Evolutionary conservation across 192 early-diverging fungal species (phyloP).

Genomic region (Coemansia sp.): DNA sequence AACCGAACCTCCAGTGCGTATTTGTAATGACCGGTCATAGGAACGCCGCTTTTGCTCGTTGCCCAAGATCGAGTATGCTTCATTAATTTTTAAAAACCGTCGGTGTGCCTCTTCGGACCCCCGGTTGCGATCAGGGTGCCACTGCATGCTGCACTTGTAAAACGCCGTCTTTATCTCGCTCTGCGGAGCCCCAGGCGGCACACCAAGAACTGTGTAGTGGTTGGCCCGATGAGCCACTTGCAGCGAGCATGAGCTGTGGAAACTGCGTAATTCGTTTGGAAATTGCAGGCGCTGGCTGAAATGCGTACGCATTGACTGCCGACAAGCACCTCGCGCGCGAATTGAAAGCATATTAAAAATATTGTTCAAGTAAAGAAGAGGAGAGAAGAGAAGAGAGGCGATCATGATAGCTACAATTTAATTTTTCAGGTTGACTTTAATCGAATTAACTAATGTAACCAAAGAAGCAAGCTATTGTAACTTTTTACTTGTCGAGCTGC

Average conservation of each 20-base stretch:
- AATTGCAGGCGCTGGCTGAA: not conserved
- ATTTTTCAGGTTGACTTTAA: no score
- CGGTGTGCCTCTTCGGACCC: constrained; percentile 63
- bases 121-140: constrained; percentile 81
- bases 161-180: constrained; percentile 48
- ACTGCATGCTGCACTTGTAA: constrained; percentile 59
- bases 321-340: not conserved
- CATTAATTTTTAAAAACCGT: constrained; percentile 77
- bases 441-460: no score
- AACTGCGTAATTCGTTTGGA: not conserved
- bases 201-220: constrained; percentile 39
- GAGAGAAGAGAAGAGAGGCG: no score
- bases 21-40: constrained; percentile 66
- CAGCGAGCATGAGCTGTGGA: constrained; percentile 12
- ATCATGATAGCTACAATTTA: no score
- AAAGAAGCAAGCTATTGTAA: not conserved
- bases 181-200: constrained; percentile 16
- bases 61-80: constrained; percentile 79
- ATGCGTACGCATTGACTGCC: not conserved
- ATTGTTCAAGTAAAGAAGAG: no score
- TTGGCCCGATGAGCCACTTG: constrained; percentile 31
- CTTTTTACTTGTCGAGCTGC: not conserved
- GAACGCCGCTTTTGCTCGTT: constrained; percentile 69
- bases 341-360: constrained; percentile 3
- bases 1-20: constrained; percentile 5